These are phyloP conservation scores for Gyromitra esculenta DNA, from an alignment of 2,329 filamentous ascomycete species.

Conservation along the genomic window DNA sequence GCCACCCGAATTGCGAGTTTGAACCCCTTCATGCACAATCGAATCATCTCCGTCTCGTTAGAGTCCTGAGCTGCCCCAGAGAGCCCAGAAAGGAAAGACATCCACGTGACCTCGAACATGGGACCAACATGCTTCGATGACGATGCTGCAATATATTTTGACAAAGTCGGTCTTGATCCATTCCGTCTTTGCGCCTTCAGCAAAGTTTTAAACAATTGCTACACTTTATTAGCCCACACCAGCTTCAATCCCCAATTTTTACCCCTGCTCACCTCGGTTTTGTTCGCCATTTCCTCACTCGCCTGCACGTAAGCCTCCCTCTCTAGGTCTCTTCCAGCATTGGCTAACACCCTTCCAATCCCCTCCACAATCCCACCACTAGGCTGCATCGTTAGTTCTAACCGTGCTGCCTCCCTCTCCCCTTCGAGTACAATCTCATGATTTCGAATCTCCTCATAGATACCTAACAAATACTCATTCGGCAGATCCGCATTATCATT, in stretches of 20 bases:
- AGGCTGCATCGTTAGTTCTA: constrained; percentile 70
- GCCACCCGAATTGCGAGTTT: constrained; percentile 92
- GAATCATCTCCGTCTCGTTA: constrained; percentile 90
- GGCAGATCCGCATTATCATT: constrained; percentile 95
- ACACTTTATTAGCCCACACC: constrained; percentile 59
- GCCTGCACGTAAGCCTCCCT: constrained; percentile 93
- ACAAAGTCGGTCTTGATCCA: constrained; percentile 72
- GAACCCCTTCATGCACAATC: constrained; percentile 92
- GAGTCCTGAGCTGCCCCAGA: constrained; percentile 93
- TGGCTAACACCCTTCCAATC: constrained; percentile 88
- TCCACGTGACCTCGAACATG: constrained; percentile 99
- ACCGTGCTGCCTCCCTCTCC: constrained; percentile 79
- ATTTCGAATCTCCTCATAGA: constrained; percentile 88
- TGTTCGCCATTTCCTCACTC: constrained; percentile 89
- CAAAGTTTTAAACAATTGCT: constrained; percentile 91
- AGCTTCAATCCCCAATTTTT: neutral
- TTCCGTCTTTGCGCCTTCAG: constrained; percentile 89
- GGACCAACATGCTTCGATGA: constrained; percentile 95
- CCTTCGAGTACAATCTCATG: constrained; percentile 96
- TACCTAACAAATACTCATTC: constrained; percentile 85
- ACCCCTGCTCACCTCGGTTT: constrained; percentile 65
- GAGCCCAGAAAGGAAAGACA: constrained; percentile 95
- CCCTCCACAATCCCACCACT: constrained; percentile 77
- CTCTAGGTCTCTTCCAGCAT: constrained; percentile 89
- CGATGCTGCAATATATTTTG: constrained; percentile 86